Conservation (phyloP, 2,329 filamentous ascomycete genomes). For the Aspergillus fumigatiaffinis region DNA sequence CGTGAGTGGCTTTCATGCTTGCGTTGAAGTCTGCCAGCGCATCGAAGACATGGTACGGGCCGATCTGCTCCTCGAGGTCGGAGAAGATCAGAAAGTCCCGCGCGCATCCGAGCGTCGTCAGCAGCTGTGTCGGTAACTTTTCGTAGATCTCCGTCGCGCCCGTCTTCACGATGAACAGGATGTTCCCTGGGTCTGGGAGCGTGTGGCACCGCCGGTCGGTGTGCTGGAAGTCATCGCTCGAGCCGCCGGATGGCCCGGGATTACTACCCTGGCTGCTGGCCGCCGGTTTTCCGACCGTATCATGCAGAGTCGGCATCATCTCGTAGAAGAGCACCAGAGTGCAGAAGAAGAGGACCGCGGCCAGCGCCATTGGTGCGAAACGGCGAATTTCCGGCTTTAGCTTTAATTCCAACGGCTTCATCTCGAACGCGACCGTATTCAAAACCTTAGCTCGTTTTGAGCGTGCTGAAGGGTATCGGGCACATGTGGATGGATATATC, state of each 20-base stretch:
- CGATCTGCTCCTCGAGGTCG: constrained; percentile 29
- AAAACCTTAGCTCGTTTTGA: not conserved
- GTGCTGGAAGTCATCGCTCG: not conserved
- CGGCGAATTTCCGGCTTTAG: not conserved
- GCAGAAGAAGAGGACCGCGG: not conserved
- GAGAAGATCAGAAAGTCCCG: constrained; percentile 48
- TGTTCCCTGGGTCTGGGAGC: constrained; percentile 45
- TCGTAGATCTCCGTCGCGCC: constrained; percentile 53
- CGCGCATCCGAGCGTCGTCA: constrained; percentile 51
- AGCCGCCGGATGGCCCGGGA: not conserved
- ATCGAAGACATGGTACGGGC: constrained; percentile 29
- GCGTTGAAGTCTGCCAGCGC: constrained; percentile 34
- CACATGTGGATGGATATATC: not conserved
- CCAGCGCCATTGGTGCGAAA: not conserved
- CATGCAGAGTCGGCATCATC: not conserved
- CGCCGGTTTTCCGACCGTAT: not conserved
- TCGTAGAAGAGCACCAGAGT: not conserved
- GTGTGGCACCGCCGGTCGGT: constrained; percentile 31
- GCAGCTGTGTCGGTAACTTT: constrained; percentile 52
- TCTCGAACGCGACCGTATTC: not conserved
- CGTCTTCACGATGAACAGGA: constrained; percentile 55
- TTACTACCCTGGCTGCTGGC: not conserved
- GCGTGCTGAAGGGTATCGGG: not conserved
- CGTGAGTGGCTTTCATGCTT: constrained; percentile 40
- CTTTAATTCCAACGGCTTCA: not conserved